Conservation (phyloP, 2,329 filamentous ascomycete species). For the Arthrobotrys pseudoclavata region DNA sequence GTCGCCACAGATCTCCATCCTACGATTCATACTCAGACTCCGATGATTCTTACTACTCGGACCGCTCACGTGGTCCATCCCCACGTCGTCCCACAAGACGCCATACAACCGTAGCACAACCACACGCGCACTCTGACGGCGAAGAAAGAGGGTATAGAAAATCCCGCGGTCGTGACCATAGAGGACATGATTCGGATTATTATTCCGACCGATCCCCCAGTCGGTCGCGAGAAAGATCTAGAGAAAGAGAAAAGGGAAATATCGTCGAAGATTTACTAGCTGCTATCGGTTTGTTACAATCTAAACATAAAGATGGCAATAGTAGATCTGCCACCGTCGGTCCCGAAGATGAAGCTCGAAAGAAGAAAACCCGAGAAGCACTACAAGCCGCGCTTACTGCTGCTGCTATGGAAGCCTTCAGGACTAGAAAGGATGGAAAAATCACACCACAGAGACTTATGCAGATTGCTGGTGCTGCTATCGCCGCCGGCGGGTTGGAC, state of each 20-base stretch:
- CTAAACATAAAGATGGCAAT: constrained; percentile 42
- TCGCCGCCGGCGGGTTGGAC: constrained; percentile 54
- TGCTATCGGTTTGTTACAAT: constrained; percentile 51
- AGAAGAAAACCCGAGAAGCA: constrained; percentile 49
- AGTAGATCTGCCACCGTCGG: constrained; percentile 2
- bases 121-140: constrained; percentile 33
- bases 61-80: constrained; percentile 35
- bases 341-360: constrained; percentile 24
- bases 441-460: constrained; percentile 53
- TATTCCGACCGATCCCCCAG: constrained; percentile 49
- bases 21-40: constrained; percentile 51
- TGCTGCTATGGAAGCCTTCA: constrained; percentile 57
- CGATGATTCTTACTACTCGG: constrained; percentile 42
- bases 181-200: constrained; percentile 32
- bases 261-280: constrained; percentile 53
- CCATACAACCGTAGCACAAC: constrained; percentile 31
- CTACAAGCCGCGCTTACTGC: constrained; percentile 54
- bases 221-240: neutral
- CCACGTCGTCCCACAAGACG: constrained; percentile 50
- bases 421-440: constrained; percentile 55
- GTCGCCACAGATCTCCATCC: constrained; percentile 56
- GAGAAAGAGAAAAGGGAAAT: constrained; percentile 27
- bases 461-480: constrained; percentile 56
- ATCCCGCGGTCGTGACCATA: constrained; percentile 38
- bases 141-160: constrained; percentile 33